A percentile compares a stretch with the other conserved stretches of the same genome.
phyloP scores from a whole-genome alignment of 495 filamentous ascomycete genomes.

The Tuber calosporum region DNA sequence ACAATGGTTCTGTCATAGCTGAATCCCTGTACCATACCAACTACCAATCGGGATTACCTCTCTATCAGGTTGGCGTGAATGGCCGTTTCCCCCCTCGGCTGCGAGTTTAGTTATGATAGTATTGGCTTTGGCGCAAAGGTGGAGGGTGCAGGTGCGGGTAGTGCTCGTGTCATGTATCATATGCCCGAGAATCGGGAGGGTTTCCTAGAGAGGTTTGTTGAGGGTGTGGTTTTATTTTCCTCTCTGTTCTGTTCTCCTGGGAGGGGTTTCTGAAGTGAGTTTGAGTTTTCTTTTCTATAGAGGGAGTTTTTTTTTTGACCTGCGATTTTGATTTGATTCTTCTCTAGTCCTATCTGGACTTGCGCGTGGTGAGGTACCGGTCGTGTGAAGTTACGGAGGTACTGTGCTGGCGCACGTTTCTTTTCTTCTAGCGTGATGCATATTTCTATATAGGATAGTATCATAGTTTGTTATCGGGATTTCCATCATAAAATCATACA shows the following conservation, averaged over 20 bases:
- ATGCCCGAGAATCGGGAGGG: too few species aligned
- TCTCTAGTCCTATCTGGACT: neutral
- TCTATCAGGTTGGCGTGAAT: too few species aligned
- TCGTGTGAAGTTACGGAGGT: neutral
- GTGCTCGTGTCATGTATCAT: too few species aligned
- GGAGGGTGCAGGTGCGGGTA: too few species aligned
- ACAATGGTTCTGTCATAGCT: too few species aligned
- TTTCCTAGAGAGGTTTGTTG: too few species aligned
- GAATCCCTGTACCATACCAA: too few species aligned
- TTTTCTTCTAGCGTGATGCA: neutral
- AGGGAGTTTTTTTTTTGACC: neutral
- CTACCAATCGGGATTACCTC: too few species aligned
- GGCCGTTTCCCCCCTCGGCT: too few species aligned
- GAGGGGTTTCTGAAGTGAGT: too few species aligned
- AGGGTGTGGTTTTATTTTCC: neutral
- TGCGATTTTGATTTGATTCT: neutral
- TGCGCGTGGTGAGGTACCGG: neutral
- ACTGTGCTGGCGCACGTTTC: neutral
- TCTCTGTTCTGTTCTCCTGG: neutral
- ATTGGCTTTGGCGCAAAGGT: too few species aligned
- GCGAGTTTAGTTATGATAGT: too few species aligned
- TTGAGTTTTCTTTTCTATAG: neutral
- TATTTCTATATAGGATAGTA: neutral
- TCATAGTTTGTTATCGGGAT: neutral
- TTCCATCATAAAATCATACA: neutral